These are phyloP conservation scores for Pleurotus tuber-regium DNA, from an alignment of 768 basidiomycete genomes.

Conservation along the genomic window DNA sequence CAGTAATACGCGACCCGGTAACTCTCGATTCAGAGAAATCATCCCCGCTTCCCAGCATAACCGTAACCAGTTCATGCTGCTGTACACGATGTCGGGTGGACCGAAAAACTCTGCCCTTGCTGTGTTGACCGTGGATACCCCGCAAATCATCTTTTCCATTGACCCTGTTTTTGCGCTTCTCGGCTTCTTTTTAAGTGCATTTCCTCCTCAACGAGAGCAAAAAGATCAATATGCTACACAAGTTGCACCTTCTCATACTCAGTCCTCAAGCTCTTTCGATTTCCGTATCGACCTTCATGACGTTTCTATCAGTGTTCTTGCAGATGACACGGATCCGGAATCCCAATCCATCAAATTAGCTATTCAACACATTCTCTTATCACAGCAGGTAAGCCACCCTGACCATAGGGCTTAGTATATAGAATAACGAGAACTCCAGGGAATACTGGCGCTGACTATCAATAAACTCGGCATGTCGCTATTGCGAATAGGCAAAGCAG, in stretches of 20 bases:
- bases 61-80: constrained; percentile 89
- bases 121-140: constrained; percentile 88
- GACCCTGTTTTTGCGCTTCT: constrained; percentile 90
- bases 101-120: constrained; percentile 57
- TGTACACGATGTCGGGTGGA: constrained; percentile 78
- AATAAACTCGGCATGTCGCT: constrained; percentile 91
- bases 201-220: constrained; percentile 19
- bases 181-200: constrained; percentile 74
- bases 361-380: constrained; percentile 82
- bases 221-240: constrained; percentile 2
- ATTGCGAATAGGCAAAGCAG: constrained; percentile 77
- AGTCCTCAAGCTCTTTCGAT: constrained; percentile 33
- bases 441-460: constrained; percentile 76
- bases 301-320: constrained; percentile 84
- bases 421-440: constrained; percentile 38
- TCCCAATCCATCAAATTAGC: constrained; percentile 85
- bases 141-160: constrained; percentile 87
- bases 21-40: constrained; percentile 88
- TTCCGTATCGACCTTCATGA: constrained; percentile 89
- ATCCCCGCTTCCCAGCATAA: constrained; percentile 89
- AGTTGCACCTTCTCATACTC: constrained; percentile 13
- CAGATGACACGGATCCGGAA: constrained; percentile 73
- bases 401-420: not conserved
- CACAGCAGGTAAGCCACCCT: constrained; percentile 71
- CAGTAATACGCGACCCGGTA: constrained; percentile 80